Conservation (phyloP, 148 eudicot species). For the Suaeda aralocaspica region DNA sequence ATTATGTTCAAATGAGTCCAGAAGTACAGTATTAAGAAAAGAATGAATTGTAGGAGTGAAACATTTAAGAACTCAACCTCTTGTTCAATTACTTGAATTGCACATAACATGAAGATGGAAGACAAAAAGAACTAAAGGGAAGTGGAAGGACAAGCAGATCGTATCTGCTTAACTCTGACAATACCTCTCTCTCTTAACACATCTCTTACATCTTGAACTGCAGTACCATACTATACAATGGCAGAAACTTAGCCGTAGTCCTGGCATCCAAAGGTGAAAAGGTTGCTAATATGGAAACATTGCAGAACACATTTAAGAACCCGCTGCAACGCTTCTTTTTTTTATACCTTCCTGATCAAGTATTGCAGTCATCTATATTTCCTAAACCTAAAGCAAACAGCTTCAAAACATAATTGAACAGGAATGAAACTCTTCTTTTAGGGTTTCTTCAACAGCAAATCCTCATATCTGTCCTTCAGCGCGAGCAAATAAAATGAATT, state of each 20-base stretch:
- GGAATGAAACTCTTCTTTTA: background rate
- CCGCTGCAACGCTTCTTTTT: conserved; percentile 66
- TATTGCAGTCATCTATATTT: conserved; percentile 73
- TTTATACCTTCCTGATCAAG: conserved; percentile 95
- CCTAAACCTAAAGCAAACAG: conserved; percentile 60
- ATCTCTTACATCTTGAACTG: too few relatives aligned
- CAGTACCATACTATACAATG: conserved; percentile 18
- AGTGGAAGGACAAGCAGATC: too few relatives aligned
- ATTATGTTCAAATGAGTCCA: too few relatives aligned
- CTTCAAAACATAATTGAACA: background rate
- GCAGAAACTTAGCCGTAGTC: background rate
- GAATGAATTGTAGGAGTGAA: too few relatives aligned
- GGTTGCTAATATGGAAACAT: conserved; percentile 1
- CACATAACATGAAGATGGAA: too few relatives aligned
- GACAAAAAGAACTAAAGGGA: too few relatives aligned
- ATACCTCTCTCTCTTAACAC: too few relatives aligned
- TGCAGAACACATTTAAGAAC: conserved; percentile 81
- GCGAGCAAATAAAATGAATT: conserved; percentile 70
- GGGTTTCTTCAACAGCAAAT: background rate
- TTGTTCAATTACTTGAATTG: too few relatives aligned
- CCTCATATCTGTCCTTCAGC: conserved; percentile 80
- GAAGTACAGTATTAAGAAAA: too few relatives aligned
- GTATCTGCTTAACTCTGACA: too few relatives aligned
- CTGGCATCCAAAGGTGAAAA: background rate
- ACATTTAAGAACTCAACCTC: too few relatives aligned